Evolutionary conservation across 495 filamentous ascomycete genomes (phyloP), one percentile per base, ranked within the genome.

Genomic region (Glutinoglossum americanum): DNA sequence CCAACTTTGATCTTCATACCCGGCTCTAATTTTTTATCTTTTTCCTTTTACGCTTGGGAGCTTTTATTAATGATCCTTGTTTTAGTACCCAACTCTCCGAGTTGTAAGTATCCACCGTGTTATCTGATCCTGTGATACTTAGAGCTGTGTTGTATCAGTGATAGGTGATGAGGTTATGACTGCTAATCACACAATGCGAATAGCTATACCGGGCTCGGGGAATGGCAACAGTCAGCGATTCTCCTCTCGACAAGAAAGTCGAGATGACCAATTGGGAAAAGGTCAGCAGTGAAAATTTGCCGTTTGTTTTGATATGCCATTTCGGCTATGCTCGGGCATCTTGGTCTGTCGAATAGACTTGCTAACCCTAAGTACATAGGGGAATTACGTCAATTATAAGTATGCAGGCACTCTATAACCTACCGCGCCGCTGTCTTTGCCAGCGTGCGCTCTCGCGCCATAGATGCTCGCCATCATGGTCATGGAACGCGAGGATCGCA

Each of bases 341-440:
- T 5, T 25, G 7, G 54, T 15, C 19, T 1, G 19, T 32, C 23
- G 25, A 39, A 5, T 13, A 23, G 7, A 3, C 11, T 33, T 56
- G 54, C 54, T 56, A 13, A 56, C 13, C 6, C 3, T 21, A 15
- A 28, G 45, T 27, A 45, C 19, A 3, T 51, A 80, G 78, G 83
- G 83, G 58, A 80, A 87, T 69, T 85, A 78, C 74, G 85, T 87
- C 69, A 83, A 85, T 72, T 86, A 86, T 72, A 79, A 83, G 76
- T 79, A 76, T 66, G 74, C 41, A 21, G 65, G 17, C 13, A 27
- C 28, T 19, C 23, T 49, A 19, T 28, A 32, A 30, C 2, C 21
- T 39, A 19, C 13, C 32, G 11, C 7, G 17, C 28, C 28, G 26
- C 23, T 23, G 7, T 7, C 8, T 2, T 41, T 3, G 37, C 37